phyloP scores from a whole-genome alignment of 1,284 basidiomycete species.

The Fistulina hepatica region DNA sequence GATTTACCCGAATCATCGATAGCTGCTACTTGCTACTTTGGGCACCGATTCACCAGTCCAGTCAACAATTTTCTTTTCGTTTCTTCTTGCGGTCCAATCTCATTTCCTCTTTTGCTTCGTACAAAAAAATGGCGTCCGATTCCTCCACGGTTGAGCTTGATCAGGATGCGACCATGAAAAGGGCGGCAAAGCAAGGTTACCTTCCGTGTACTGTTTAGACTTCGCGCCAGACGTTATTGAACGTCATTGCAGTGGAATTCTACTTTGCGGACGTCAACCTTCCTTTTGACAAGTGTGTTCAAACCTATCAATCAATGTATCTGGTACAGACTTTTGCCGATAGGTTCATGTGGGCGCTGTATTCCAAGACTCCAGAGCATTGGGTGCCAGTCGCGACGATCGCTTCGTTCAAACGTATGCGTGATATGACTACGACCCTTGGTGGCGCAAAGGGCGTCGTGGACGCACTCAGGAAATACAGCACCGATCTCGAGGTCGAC shows the following conservation, averaged over 20 bases:
- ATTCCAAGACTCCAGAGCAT: constrained; percentile 69
- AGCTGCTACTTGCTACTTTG: too few relatives aligned
- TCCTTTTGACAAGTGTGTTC: constrained; percentile 79
- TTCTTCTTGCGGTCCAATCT: too few relatives aligned
- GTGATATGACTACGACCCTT: constrained; percentile 43
- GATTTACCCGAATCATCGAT: too few relatives aligned
- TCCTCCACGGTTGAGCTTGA: too few relatives aligned
- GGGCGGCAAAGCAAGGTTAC: constrained; percentile 39
- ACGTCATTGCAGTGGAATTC: constrained; percentile 73
- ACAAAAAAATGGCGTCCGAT: too few relatives aligned
- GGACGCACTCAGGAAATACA: constrained; percentile 47
- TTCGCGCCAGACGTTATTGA: not conserved
- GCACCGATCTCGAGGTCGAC: constrained; percentile 69
- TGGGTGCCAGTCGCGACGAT: constrained; percentile 89
- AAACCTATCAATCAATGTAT: not conserved
- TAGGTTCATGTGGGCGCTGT: constrained; percentile 92
- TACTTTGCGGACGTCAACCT: constrained; percentile 97
- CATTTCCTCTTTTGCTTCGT: too few relatives aligned
- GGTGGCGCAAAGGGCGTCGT: constrained; percentile 55
- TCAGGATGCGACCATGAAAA: constrained; percentile 28
- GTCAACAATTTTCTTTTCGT: too few relatives aligned
- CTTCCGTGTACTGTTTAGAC: constrained; percentile 3
- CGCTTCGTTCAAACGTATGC: constrained; percentile 95
- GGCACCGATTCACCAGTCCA: too few relatives aligned
- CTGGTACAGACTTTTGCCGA: constrained; percentile 2